phyloP scores from a whole-genome alignment of 495 filamentous ascomycete species.

The Penicillium riverlandense region DNA sequence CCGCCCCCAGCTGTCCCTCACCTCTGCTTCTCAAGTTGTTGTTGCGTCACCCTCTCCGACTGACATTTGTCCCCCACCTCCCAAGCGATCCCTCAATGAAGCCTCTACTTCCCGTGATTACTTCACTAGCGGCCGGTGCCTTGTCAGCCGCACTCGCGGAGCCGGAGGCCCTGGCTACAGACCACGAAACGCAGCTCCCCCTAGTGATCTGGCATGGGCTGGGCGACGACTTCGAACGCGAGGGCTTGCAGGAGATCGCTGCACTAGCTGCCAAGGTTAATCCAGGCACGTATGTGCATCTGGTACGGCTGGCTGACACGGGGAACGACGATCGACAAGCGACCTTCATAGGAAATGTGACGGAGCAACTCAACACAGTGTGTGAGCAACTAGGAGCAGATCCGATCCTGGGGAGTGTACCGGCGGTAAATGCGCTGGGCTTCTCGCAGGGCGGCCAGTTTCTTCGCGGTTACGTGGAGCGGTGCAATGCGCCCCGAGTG shows the following conservation, averaged over 20 bases:
- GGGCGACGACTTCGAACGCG: conserved; percentile 60
- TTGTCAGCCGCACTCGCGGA: no score
- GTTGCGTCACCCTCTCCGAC: no score
- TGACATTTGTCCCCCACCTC: no score
- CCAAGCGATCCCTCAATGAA: no score
- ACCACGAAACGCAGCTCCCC: conserved; percentile 53
- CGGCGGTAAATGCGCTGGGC: conserved; percentile 81
- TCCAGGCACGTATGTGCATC: conserved; percentile 79
- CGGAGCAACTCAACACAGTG: conserved; percentile 66
- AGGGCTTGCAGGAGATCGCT: conserved; percentile 63
- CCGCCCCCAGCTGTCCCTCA: no score
- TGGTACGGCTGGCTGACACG: conserved; percentile 66
- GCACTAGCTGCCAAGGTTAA: conserved; percentile 61
- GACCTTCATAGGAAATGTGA: conserved; percentile 88
- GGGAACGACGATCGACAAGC: conserved; percentile 61
- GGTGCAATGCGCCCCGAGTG: conserved; percentile 78
- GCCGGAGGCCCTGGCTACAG: not conserved
- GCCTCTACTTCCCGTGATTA: no score
- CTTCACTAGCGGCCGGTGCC: no score
- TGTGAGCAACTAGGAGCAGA: conserved; percentile 73
- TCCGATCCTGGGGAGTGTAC: conserved; percentile 71
- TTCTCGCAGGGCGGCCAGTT: conserved; percentile 97
- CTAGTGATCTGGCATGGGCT: conserved; percentile 93
- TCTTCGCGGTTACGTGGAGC: conserved; percentile 84
- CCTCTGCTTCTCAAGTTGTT: no score